Conservation (phyloP, 352 stramenopile species). For the Globisporangium camurandrum region DNA sequence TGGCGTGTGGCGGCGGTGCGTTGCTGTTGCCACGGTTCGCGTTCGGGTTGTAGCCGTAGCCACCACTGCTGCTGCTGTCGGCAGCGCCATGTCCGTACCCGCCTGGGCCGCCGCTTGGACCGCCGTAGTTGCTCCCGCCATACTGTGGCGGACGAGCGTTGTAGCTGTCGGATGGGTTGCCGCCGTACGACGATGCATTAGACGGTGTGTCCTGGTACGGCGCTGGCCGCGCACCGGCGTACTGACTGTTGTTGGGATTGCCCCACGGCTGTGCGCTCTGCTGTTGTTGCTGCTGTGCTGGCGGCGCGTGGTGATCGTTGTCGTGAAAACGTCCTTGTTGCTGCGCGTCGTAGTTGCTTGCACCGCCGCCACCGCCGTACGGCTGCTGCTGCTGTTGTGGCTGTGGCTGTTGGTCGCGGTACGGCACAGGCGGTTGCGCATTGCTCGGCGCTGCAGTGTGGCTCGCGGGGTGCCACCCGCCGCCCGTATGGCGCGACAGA, state of each 20-base stretch:
- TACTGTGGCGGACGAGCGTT: constrained; percentile 11
- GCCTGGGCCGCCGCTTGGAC: constrained; percentile 10
- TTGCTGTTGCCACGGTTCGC: not conserved
- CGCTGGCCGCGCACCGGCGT: constrained; percentile 24
- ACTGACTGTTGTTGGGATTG: constrained; percentile 16
- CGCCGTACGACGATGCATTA: constrained; percentile 15
- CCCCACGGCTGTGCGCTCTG: constrained; percentile 35
- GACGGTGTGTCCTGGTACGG: constrained; percentile 59
- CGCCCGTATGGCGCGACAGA: constrained; percentile 42
- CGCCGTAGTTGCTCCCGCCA: constrained; percentile 10
- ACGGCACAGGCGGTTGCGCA: constrained; percentile 9
- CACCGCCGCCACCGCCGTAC: constrained; percentile 10
- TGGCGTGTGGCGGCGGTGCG: constrained; percentile 15
- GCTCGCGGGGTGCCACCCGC: too few species aligned
- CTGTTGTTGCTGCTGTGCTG: constrained; percentile 4
- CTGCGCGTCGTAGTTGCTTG: constrained; percentile 10
- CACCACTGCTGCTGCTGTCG: constrained; percentile 3
- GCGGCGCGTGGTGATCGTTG: constrained; percentile 3
- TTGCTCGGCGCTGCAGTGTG: constrained; percentile 11
- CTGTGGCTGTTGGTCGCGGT: constrained; percentile 14
- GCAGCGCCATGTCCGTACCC: constrained; percentile 16
- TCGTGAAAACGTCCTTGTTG: constrained; percentile 9
- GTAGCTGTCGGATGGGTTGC: constrained; percentile 15
- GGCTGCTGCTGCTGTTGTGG: too few species aligned
- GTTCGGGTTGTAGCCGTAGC: constrained; percentile 23